Evolutionary conservation across 306 rosid species (phyloP).

Genomic region (Coriaria nepalensis): DNA sequence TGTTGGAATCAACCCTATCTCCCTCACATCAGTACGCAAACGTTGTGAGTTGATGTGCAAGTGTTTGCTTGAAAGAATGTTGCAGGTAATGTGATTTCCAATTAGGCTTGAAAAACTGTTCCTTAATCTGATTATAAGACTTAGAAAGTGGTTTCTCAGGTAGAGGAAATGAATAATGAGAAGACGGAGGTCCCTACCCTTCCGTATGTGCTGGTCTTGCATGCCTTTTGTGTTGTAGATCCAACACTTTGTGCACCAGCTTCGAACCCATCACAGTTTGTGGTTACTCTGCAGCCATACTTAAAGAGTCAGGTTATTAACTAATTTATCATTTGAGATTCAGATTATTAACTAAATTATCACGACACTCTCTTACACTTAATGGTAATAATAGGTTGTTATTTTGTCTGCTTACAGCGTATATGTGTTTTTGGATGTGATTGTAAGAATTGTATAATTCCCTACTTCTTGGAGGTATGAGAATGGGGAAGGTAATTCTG

Average conservation of each 20-base stretch:
- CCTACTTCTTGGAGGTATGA: not conserved
- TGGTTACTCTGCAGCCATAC: constrained; percentile 94
- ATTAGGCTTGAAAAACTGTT: constrained; percentile 4
- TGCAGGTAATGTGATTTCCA: constrained; percentile 43
- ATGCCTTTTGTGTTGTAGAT: constrained; percentile 90
- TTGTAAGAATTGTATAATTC: not conserved
- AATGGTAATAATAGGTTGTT: no score
- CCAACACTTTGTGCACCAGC: constrained; percentile 85
- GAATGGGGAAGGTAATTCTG: not conserved
- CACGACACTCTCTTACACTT: no score
- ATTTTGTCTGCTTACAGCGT: no score
- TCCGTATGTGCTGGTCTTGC: constrained; percentile 80
- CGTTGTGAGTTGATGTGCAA: constrained; percentile 98
- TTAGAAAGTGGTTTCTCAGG: constrained; percentile 34
- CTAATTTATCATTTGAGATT: not conserved
- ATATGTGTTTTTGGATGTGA: no score
- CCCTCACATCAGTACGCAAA: constrained; percentile 69
- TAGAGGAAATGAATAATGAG: constrained; percentile 60
- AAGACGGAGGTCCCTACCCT: constrained; percentile 65
- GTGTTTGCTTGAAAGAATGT: constrained; percentile 83
- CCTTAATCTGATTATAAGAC: constrained; percentile 10
- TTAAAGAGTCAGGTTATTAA: constrained; percentile 75
- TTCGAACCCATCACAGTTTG: constrained; percentile 89
- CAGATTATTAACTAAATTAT: no score
- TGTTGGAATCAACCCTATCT: constrained; percentile 62